Conservation (phyloP, 1,284 basidiomycete species). For the Thelephora terrestris region DNA sequence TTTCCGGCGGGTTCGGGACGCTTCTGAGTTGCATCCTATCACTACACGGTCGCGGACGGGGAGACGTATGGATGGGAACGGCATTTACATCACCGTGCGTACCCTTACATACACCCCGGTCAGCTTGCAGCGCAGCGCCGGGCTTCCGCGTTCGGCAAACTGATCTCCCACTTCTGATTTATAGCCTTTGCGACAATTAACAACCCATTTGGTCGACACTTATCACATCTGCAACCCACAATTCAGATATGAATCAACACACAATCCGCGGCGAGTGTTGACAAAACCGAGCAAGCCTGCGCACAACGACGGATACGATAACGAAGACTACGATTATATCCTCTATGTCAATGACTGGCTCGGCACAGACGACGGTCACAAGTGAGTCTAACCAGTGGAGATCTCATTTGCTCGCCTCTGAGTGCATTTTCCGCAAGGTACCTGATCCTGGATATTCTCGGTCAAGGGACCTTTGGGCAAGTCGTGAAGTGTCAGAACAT, state of each 20-base stretch:
- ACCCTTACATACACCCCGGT: conserved; percentile 3
- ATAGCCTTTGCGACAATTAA: conserved; percentile 82
- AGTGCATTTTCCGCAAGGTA: conserved; percentile 48
- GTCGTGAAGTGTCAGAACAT: conserved; percentile 99
- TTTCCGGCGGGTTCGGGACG: conserved; percentile 59
- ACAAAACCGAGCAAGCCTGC: conserved; percentile 93
- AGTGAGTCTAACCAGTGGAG: conserved; percentile 42
- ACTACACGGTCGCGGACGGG: conserved; percentile 46
- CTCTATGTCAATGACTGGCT: conserved; percentile 95
- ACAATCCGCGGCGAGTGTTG: conserved; percentile 88
- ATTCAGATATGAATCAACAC: conserved; percentile 87
- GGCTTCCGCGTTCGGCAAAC: no score
- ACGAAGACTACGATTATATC: conserved; percentile 96
- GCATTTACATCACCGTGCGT: conserved; percentile 54
- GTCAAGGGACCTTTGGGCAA: conserved; percentile 98
- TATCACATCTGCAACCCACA: conserved; percentile 87
- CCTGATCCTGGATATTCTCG: conserved; percentile 94
- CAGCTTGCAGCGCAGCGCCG: conserved; percentile 5
- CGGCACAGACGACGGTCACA: conserved; percentile 83
- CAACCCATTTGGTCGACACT: conserved; percentile 78
- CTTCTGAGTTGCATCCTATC: conserved; percentile 60
- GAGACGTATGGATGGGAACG: conserved; percentile 57
- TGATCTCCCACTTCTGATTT: neutral
- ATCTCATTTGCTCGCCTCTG: conserved; percentile 3
- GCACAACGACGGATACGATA: conserved; percentile 93